A percentile compares a stretch with the other conserved stretches of the same genome.
Conservation (phyloP, 2,329 filamentous ascomycete species). For the Diaporthe velutina region DNA sequence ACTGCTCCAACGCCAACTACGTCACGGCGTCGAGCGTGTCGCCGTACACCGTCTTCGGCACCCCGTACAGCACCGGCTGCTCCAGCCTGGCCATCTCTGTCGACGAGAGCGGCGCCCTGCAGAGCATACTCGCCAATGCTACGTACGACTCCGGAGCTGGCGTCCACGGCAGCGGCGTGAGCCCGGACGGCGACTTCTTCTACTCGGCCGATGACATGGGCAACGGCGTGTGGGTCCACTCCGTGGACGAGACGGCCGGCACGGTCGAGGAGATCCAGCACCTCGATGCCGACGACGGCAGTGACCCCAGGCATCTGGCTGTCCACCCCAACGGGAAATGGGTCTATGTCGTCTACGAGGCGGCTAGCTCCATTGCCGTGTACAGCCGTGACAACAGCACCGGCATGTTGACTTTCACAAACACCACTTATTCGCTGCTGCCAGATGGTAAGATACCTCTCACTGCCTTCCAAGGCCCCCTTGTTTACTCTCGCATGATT, state of each 20-base stretch:
- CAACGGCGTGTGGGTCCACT: constrained; percentile 49
- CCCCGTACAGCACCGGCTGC: constrained; percentile 43
- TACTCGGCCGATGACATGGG: constrained; percentile 50
- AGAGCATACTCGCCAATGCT: constrained; percentile 38
- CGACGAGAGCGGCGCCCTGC: constrained; percentile 41
- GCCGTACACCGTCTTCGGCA: constrained; percentile 44
- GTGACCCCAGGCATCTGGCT: constrained; percentile 46
- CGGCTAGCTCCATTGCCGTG: constrained; percentile 43
- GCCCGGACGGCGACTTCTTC: constrained; percentile 44
- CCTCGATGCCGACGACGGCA: constrained; percentile 40
- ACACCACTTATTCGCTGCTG: constrained; percentile 38
- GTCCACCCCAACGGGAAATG: constrained; percentile 47
- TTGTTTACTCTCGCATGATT: fast-evolving
- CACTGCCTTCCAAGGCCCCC: neutral
- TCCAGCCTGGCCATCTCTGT: constrained; percentile 42
- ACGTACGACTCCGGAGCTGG: constrained; percentile 43
- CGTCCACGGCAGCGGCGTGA: constrained; percentile 46
- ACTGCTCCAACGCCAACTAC: constrained; percentile 42
- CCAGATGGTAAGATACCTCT: constrained; percentile 35
- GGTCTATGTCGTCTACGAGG: constrained; percentile 48
- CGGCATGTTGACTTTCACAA: constrained; percentile 38
- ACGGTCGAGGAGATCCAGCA: constrained; percentile 41
- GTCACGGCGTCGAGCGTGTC: constrained; percentile 34
- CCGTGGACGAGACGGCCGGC: constrained; percentile 42
- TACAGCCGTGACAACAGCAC: constrained; percentile 44